Evolutionary conservation across 2,329 filamentous ascomycete genomes (phyloP), one percentile per base, ranked within the genome.

Genomic region (Pseudocercospora musae): DNA sequence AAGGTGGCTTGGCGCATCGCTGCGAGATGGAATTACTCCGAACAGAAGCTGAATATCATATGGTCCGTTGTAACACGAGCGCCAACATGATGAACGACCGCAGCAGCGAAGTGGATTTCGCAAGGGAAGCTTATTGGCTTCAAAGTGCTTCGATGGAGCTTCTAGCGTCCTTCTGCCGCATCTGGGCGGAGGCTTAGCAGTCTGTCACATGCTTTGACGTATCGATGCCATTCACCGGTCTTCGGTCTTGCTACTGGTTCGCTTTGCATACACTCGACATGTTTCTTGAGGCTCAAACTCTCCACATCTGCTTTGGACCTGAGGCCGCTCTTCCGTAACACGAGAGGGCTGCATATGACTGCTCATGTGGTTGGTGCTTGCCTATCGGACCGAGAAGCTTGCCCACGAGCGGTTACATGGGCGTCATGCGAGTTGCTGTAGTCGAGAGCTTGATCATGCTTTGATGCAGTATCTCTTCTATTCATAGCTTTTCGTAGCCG

Each of bases 151-250:
- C 48, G 21, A 52, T 18, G 10, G 13, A 50, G 52, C 52, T 60
- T 60, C 58, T 60, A 60, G 58, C 58, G 58, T 25, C 27, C 40
- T 60, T 60, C 58, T 60, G 52, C 52, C 52, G 58, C 58, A 49
- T 33, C 57, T 60, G 53, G 61, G 63, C 60, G 40, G 57, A 65
- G 63, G 63, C 63, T 65, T 65, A 63, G 63, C 59, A 55, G n/a
- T 18, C 2, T 27, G 40, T 59, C 60, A 62, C 60, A 57, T 62
- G 60, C 13, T 23, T 40, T 44, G 56, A 48, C 27, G 60, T 50
- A n/a, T n/a, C n/a, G n/a, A n/a, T n/a, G n/a, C n/a, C n/a, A n/a
- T n/a, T n/a, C n/a, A 25, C 10, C 8, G 7, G 21, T 25, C 25
- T 15, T 13, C 23, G 25, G 48, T 29, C 25, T 23, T 52, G 48